phyloP scores from a whole-genome alignment of 139 green algal species.

The Chlorella ohadii region DNA sequence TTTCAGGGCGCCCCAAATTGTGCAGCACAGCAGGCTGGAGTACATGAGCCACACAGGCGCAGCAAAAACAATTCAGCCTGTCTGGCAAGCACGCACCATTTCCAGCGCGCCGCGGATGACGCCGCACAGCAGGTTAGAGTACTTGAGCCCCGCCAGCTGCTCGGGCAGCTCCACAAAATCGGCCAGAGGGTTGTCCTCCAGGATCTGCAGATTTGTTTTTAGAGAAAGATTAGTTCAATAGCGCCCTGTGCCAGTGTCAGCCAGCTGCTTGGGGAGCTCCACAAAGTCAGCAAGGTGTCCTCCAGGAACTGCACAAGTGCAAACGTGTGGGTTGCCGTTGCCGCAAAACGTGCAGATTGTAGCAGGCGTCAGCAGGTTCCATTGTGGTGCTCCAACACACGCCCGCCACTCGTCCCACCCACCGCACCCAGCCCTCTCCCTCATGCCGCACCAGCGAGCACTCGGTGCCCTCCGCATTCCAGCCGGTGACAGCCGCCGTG shows the following conservation, averaged over 20 bases:
- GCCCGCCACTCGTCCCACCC: no score
- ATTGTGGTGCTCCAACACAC: neutral
- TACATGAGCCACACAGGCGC: no score
- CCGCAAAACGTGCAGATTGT: no score
- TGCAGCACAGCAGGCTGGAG: no score
- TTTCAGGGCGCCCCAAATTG: no score
- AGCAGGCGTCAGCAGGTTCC: no score
- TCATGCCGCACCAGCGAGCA: conserved; percentile 80
- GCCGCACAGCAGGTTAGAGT: conserved; percentile 93
- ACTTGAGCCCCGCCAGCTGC: conserved; percentile 78
- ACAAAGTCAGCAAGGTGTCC: conserved; percentile 97
- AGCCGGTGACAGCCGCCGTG: conserved; percentile 75
- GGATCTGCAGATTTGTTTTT: no score
- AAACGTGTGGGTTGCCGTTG: no score
- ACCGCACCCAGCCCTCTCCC: neutral
- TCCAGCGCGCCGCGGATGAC: conserved; percentile 92
- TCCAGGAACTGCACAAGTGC: conserved; percentile 71
- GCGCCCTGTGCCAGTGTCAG: neutral
- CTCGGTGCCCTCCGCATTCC: conserved; percentile 85
- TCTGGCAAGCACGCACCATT: conserved; percentile 73
- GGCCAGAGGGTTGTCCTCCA: conserved; percentile 91
- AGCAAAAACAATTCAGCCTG: no score
- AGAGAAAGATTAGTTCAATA: no score
- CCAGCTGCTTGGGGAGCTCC: conserved; percentile 85
- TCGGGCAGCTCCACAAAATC: conserved; percentile 98